These are phyloP conservation scores for Globisporangium paroecandrum DNA, from an alignment of 352 stramenopile species.

Conservation along the genomic window DNA sequence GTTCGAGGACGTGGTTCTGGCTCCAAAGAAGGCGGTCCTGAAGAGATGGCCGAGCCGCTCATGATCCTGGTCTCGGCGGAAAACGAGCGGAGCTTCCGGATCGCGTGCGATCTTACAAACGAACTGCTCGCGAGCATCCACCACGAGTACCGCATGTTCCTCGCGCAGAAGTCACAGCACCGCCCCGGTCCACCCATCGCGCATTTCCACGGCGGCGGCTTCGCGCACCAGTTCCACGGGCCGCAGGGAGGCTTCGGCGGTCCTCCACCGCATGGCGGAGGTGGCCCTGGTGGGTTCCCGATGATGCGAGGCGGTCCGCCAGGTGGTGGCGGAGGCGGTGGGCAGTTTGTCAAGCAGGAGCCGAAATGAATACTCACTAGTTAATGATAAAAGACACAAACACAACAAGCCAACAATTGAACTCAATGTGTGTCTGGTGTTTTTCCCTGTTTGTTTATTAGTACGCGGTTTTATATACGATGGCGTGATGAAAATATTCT, in stretches of 20 bases:
- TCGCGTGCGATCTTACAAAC: conserved; percentile 63
- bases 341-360: conserved; percentile 16
- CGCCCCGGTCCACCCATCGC: conserved; percentile 12
- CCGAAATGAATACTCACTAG: conserved; percentile 2
- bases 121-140: conserved; percentile 72
- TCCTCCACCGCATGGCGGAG: conserved; percentile 11
- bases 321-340: neutral
- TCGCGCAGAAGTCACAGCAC: conserved; percentile 27
- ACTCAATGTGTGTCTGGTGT: neutral
- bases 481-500: conserved; percentile 4
- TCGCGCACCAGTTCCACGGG: conserved; percentile 14
- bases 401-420: neutral
- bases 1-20: conserved; percentile 80
- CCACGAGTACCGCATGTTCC: conserved; percentile 73
- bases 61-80: conserved; percentile 84
- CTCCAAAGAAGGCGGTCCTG: conserved; percentile 62
- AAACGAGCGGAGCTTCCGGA: conserved; percentile 81
- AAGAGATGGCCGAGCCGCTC: conserved; percentile 76
- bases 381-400: neutral
- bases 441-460: neutral
- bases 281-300: conserved; percentile 7
- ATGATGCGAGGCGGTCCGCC: conserved; percentile 15
- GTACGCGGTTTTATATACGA: conserved; percentile 12
- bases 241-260: conserved; percentile 12
- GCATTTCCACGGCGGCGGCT: conserved; percentile 20